phyloP scores from a whole-genome alignment of 768 basidiomycete genomes.

The Cystoderma amianthinum region DNA sequence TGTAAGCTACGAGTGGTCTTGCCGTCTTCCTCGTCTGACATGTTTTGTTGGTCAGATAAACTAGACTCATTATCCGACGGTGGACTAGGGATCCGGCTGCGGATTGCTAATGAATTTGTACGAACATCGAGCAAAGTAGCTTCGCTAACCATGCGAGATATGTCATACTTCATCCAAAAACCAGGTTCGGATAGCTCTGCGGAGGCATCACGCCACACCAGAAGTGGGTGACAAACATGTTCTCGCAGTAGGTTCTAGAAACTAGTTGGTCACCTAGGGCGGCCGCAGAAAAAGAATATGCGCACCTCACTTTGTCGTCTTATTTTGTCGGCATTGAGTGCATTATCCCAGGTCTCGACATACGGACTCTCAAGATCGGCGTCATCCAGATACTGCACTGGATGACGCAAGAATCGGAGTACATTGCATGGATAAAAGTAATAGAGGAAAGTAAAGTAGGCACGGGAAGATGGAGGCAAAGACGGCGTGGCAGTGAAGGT shows the following conservation, averaged over 20 bases:
- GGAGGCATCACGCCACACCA: slow-evolving; percentile 59
- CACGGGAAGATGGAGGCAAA: slow-evolving; percentile 50
- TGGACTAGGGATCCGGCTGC: slow-evolving; percentile 13
- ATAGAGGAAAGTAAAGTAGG: slow-evolving; percentile 75
- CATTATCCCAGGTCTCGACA: slow-evolving; percentile 63
- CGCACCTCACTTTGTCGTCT: slow-evolving; percentile 68
- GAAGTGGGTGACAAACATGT: slow-evolving; percentile 66
- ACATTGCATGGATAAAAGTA: slow-evolving; percentile 90
- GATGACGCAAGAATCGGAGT: slow-evolving; percentile 68
- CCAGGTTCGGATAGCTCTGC: slow-evolving; percentile 57
- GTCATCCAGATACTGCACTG: slow-evolving; percentile 54
- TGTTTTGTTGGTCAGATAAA: not conserved
- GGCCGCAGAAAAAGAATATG: not conserved
- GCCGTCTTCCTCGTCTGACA: slow-evolving; percentile 3
- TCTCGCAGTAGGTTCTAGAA: slow-evolving; percentile 59
- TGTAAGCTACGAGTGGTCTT: slow-evolving; percentile 18
- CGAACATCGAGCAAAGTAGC: slow-evolving; percentile 62
- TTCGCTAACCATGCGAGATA: slow-evolving; percentile 59
- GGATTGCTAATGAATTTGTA: slow-evolving; percentile 46
- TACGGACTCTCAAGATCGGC: slow-evolving; percentile 51
- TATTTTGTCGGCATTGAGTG: slow-evolving; percentile 62
- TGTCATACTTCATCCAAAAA: slow-evolving; percentile 62
- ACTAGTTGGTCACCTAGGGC: slow-evolving; percentile 5
- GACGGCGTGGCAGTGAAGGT: slow-evolving; percentile 49
- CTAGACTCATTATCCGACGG: not conserved